Conservation (phyloP, 2,329 filamentous ascomycete species). For the Hypomyces rosellus region DNA sequence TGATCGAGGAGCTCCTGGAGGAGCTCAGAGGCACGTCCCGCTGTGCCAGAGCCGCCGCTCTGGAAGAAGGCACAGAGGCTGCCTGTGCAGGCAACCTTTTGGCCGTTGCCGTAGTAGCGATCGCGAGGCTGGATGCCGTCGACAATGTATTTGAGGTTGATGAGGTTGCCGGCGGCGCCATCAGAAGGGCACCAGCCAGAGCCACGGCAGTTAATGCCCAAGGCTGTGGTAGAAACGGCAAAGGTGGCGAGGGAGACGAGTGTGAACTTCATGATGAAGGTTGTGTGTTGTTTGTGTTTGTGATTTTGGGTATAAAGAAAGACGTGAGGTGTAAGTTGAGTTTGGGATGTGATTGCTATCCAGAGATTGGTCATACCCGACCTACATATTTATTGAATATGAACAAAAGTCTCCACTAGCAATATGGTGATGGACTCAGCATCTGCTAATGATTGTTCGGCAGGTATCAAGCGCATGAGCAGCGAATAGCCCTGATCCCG, state of each 20-base stretch:
- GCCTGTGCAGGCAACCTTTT: slow-evolving; percentile 5
- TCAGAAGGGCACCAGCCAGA: slow-evolving; percentile 11
- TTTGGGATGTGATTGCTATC: too few relatives aligned
- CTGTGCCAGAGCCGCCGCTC: slow-evolving; percentile 5
- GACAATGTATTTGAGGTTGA: slow-evolving; percentile 10
- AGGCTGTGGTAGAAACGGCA: slow-evolving; percentile 1
- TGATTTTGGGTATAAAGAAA: not conserved
- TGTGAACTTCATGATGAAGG: not conserved
- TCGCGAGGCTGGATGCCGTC: slow-evolving; percentile 10
- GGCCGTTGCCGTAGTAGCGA: slow-evolving; percentile 11
- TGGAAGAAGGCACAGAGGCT: slow-evolving; percentile 11
- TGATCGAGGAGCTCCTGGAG: not conserved
- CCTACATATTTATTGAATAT: too few relatives aligned
- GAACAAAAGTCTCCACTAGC: too few relatives aligned
- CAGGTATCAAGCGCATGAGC: too few relatives aligned
- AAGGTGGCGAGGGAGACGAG: not conserved
- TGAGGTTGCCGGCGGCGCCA: slow-evolving; percentile 9
- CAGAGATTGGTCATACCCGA: too few relatives aligned
- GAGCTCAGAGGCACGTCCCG: slow-evolving; percentile 2
- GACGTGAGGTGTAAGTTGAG: too few relatives aligned
- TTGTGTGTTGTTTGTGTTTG: not conserved
- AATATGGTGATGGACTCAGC: too few relatives aligned
- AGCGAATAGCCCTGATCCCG: too few relatives aligned
- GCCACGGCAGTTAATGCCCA: slow-evolving; percentile 14
- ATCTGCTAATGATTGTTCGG: too few relatives aligned